These are phyloP conservation scores for Geotrichum bryndzae DNA, from an alignment of 1,139 yeast species.

Conservation along the genomic window DNA sequence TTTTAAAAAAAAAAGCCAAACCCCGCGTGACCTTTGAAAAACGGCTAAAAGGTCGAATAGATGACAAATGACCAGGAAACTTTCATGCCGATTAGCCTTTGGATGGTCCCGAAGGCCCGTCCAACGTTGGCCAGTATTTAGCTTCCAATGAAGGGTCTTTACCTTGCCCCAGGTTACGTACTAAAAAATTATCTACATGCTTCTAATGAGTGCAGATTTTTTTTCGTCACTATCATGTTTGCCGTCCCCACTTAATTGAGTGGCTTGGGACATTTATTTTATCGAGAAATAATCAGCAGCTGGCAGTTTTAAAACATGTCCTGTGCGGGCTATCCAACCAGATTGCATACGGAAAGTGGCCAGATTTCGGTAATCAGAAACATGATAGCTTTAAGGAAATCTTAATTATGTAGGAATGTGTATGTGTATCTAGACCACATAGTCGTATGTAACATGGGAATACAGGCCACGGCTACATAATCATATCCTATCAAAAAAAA, in stretches of 20 bases:
- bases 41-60: not conserved
- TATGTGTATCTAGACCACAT: not conserved
- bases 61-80: not conserved
- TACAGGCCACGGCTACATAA: not conserved
- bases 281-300: not conserved
- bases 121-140: not conserved
- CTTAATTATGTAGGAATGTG: not conserved
- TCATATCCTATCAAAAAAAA: not conserved
- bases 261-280: not conserved
- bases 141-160: not conserved
- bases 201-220: not conserved
- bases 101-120: not conserved
- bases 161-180: not conserved
- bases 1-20: not conserved
- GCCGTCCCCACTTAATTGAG: not conserved
- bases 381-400: not conserved
- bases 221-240: not conserved
- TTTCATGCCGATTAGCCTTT: not conserved
- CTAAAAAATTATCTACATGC: not conserved
- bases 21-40: not conserved
- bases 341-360: not conserved
- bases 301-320: not conserved
- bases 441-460: not conserved
- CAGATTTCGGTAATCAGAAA: not conserved
- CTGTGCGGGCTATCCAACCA: not conserved